Evolutionary conservation across 2,329 filamentous ascomycete genomes (phyloP).

Genomic region (Hypoxylon sp.): DNA sequence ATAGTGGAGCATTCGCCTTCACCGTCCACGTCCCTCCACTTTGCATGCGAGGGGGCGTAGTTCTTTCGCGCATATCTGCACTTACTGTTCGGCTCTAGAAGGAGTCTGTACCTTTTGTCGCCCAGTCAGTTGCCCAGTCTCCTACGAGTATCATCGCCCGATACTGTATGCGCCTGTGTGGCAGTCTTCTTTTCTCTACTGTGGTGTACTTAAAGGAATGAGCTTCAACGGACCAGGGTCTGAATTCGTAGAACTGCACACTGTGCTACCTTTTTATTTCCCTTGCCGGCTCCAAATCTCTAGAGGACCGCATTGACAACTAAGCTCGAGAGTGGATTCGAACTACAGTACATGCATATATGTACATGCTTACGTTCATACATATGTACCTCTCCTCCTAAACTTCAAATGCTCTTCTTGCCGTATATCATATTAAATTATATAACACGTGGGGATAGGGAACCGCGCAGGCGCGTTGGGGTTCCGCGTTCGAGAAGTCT

Average conservation of each 20-base stretch:
- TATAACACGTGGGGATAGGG: slow-evolving; percentile 38
- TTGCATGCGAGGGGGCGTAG: slow-evolving; percentile 46
- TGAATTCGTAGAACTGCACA: slow-evolving; percentile 31
- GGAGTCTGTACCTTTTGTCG: slow-evolving; percentile 31
- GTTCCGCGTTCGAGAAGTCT: slow-evolving; percentile 34
- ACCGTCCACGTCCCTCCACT: slow-evolving; percentile 46
- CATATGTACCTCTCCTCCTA: neutral
- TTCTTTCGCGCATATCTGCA: slow-evolving; percentile 49
- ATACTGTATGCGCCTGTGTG: slow-evolving; percentile 39
- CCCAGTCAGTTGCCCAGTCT: slow-evolving; percentile 16
- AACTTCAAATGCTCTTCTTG: slow-evolving; percentile 9
- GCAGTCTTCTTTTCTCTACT: slow-evolving; percentile 26
- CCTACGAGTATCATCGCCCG: slow-evolving; percentile 33
- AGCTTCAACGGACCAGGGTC: slow-evolving; percentile 29
- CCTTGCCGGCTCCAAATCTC: slow-evolving; percentile 30
- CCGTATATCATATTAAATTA: slow-evolving; percentile 26
- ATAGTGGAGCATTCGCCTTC: slow-evolving; percentile 45
- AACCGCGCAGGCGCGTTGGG: slow-evolving; percentile 38
- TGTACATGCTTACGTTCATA: slow-evolving; percentile 1
- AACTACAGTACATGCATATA: slow-evolving; percentile 1
- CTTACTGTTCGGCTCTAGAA: slow-evolving; percentile 44
- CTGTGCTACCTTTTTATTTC: slow-evolving; percentile 40
- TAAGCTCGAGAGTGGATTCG: slow-evolving; percentile 25
- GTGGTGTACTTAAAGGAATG: slow-evolving; percentile 29
- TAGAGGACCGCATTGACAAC: slow-evolving; percentile 18